Base-by-base conservation (phyloP, 2,329 filamentous ascomycete species). In the Cladosporium halotolerans region DNA sequence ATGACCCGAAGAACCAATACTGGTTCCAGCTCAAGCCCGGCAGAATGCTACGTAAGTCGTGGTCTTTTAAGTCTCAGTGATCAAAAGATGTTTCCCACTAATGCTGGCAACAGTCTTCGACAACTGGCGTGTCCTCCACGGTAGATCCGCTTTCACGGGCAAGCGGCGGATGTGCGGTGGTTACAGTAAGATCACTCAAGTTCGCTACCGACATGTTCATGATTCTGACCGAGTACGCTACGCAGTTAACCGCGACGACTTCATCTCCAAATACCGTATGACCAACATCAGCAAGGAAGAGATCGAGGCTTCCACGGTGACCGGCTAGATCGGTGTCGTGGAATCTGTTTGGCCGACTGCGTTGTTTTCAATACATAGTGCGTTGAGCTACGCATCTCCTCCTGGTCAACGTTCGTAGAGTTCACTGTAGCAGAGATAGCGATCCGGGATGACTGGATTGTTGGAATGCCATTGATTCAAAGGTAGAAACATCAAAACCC, bases 111-210 rank as follows among this genome's bases (percentile, higher is more conserved):
- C 7, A 88, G 87, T 97, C 44, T 96, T 99, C 69, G 89, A 99
- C 67, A 97, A 99, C 66, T 96, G 92, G 90, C 81, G 93, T 55
- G 86, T 96, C 33, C 73, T 97, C 61, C 93, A 99, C 70, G 93
- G 92, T 1, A 78, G 93, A 62, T 84, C 84, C 48, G 81, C 81
- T 0, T 99, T 97, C 65, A 86, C 84, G 5, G 93, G 93, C 1
- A 83, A 86, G 65, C 78, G 93, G 60, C 83, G 91, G 60, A 88
- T 99, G 65, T 96, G 91, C 69, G 93, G 93, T 55, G 92, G 82
- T 9, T 97, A 97, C 64, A 85, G 89, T 90, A 74, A 78, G 86
- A 81, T 16, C 57, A 47, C 10, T 11, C 36, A 8, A 13, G n/a
- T 39, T 11, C n/a, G n/a, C 18, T n/a, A 14, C n/a, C 16, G 8